Base-by-base conservation (phyloP, 176 grass and related monocot genomes). In the Aegilops longissima region DNA sequence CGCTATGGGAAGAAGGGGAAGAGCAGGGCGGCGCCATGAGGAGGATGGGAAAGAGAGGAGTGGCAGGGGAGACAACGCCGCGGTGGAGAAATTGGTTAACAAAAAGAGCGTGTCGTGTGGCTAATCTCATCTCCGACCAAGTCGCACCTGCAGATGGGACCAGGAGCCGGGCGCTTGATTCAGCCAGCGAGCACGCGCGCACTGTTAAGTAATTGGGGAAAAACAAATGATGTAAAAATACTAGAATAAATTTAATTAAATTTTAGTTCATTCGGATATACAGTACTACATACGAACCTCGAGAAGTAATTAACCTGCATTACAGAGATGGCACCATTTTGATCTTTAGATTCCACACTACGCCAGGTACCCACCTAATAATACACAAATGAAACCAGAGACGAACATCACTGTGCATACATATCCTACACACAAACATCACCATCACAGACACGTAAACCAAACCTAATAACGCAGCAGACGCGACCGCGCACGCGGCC, bases 341-440 rank as follows among this genome's bases (percentile, higher is more conserved):
- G 30, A 54, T 52, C 25, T 10, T 49, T 1, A 34, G 36, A 47
- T 65, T 76, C 5, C 39, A 67, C 34, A 25, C 38, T 51, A 66
- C 40, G 31, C 59, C 21, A 80, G 12, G 24, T 36, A 36, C n/a
- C 52, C 70, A n/a, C n/a, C 47, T 72, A 83, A 74, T 40, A 83
- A 63, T 44, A 72, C 72, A 36, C 72, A 77, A 18, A n/a, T 9
- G 61, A 52, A 35, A 35, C 14, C 44, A 58, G 20, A 24, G 72
- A 33, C 11, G 16, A 69, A 86, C 79, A 86, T 62, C 61, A 4
- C 78, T 63, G 4, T n/a, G 79, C 40, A 64, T 21, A 65, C 31
- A 64, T 25, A 65, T 45, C 84, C 75, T 79, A 79, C 56, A 78
- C 78, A 82, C 66, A 45, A 78, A n/a, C 23, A 65, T 56, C 66